Evolutionary conservation across 805 yeast genomes (phyloP).

Genomic region (Diddensiella santjacobensis): DNA sequence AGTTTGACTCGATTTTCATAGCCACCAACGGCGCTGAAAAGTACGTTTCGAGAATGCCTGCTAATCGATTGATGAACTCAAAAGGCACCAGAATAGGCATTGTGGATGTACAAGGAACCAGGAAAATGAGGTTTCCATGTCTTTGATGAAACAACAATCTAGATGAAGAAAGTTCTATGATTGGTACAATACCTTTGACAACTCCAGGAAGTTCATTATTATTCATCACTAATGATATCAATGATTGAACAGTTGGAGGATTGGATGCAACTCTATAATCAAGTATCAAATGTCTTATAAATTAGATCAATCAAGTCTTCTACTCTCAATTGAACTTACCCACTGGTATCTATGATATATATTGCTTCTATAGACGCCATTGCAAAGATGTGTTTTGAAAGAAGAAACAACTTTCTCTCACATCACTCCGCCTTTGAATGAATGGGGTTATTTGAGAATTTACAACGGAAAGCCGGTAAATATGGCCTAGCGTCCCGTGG

Average conservation of each 20-base stretch:
- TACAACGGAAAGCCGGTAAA: constrained; percentile 28
- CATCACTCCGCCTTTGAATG: not conserved
- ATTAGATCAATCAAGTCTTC: not conserved
- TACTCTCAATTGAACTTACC: constrained; percentile 28
- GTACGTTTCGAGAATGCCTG: constrained; percentile 53
- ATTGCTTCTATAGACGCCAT: constrained; percentile 39
- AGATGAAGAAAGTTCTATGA: constrained; percentile 26
- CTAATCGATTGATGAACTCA: constrained; percentile 48
- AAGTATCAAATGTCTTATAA: constrained; percentile 34
- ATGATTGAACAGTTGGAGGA: constrained; percentile 33
- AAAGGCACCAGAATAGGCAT: constrained; percentile 53
- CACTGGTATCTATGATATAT: constrained; percentile 40
- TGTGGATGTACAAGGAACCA: constrained; percentile 30
- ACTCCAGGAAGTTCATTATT: constrained; percentile 9
- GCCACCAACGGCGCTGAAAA: constrained; percentile 55
- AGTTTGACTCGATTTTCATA: constrained; percentile 60
- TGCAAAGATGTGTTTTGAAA: too few relatives aligned
- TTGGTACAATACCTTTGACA: constrained; percentile 11
- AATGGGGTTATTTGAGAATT: constrained; percentile 37
- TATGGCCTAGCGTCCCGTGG: constrained; percentile 28
- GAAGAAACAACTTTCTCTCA: too few relatives aligned
- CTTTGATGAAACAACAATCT: constrained; percentile 30
- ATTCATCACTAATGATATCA: constrained; percentile 25
- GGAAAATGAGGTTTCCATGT: constrained; percentile 26
- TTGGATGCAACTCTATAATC: constrained; percentile 36